Conservation (phyloP, 345 rosid genomes). For the Clarkia xantiana region DNA sequence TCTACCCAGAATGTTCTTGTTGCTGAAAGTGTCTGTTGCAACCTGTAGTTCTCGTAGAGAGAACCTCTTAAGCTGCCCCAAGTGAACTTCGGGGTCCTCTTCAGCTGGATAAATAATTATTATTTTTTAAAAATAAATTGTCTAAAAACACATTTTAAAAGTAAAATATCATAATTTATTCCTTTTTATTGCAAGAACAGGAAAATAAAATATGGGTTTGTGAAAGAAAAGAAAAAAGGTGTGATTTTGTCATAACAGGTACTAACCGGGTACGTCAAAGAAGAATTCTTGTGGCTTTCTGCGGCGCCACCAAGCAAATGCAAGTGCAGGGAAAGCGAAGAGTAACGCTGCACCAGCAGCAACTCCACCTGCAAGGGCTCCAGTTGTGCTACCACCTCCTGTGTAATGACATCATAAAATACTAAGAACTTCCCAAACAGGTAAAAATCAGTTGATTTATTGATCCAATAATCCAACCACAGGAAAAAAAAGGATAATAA, state of each 20-base stretch:
- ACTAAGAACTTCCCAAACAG: background rate
- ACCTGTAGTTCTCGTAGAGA: slow-evolving; percentile 90
- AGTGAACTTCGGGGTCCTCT: slow-evolving; percentile 95
- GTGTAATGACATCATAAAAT: slow-evolving; percentile 7
- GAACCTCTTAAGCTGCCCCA: slow-evolving; percentile 97
- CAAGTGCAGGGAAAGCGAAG: slow-evolving; percentile 94
- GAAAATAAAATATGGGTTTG: too few relatives aligned
- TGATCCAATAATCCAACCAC: too few relatives aligned
- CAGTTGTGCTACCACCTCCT: slow-evolving; percentile 75
- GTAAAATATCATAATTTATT: too few relatives aligned
- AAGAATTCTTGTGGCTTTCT: slow-evolving; percentile 81
- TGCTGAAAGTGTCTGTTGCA: slow-evolving; percentile 85
- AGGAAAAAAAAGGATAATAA: too few relatives aligned
- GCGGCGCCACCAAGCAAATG: slow-evolving; percentile 96
- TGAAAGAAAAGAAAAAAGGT: too few relatives aligned
- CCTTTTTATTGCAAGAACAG: too few relatives aligned
- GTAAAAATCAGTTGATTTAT: background rate
- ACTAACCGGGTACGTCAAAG: slow-evolving; percentile 92
- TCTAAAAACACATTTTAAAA: too few relatives aligned
- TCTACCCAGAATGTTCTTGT: slow-evolving; percentile 85
- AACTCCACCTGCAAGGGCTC: slow-evolving; percentile 99
- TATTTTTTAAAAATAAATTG: background rate
- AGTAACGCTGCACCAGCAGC: slow-evolving; percentile 97
- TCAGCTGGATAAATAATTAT: slow-evolving; percentile 44
- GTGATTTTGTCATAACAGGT: background rate